phyloP scores from a whole-genome alignment of 2,329 filamentous ascomycete species.

The Periconia sp. region DNA sequence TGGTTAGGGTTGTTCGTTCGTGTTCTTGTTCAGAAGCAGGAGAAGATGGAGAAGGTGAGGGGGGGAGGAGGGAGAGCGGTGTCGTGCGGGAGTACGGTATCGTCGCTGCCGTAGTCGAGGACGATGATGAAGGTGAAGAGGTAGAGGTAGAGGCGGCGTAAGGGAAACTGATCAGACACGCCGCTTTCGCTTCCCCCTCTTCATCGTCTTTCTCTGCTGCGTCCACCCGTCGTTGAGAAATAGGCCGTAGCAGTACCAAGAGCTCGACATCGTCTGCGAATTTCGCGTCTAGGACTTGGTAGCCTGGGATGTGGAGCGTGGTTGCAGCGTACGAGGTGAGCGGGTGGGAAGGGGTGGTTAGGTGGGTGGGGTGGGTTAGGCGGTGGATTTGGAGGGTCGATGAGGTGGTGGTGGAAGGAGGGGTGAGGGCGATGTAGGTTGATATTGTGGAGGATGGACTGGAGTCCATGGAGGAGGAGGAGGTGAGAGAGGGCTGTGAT shows the following conservation, averaged over 20 bases:
- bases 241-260: constrained; percentile 59
- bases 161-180: constrained; percentile 18
- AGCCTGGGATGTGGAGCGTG: constrained; percentile 48
- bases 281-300: constrained; percentile 62
- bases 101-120: too few relatives aligned
- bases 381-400: constrained; percentile 31
- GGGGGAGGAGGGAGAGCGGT: constrained; percentile 6
- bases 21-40: not conserved
- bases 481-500: constrained; percentile 4
- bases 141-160: constrained; percentile 15
- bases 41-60: constrained; percentile 6
- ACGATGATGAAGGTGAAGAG: not conserved
- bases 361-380: constrained; percentile 41
- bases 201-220: too few relatives aligned
- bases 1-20: constrained; percentile 7
- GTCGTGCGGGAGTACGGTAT: too few relatives aligned
- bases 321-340: constrained; percentile 52
- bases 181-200: constrained; percentile 25
- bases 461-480: not conserved
- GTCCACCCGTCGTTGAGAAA: too few relatives aligned
- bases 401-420: constrained; percentile 1
- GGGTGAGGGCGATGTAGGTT: constrained; percentile 30
- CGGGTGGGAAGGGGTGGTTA: constrained; percentile 41
- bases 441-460: constrained; percentile 10
- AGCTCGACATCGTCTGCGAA: constrained; percentile 66